A percentile compares a stretch with the other conserved stretches of the same genome.
phyloP scores from a whole-genome alignment of 139 green algal genomes.

The Chlorella sp. region DNA sequence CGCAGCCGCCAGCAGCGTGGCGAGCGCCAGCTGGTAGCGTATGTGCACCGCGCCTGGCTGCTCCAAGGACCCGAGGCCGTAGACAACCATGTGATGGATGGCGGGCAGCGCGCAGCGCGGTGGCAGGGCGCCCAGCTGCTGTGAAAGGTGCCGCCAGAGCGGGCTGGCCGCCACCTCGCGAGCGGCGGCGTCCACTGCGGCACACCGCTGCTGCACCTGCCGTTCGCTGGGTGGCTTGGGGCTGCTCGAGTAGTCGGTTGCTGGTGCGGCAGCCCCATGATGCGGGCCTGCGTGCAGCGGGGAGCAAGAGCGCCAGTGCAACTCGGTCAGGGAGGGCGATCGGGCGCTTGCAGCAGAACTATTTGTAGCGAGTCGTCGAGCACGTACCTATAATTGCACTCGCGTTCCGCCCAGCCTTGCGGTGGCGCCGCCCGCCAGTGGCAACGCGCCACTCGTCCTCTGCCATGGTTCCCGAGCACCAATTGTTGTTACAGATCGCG shows the following conservation, averaged over 20 bases:
- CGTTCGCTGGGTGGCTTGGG: neutral
- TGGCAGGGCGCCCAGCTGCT: neutral
- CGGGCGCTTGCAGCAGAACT: neutral
- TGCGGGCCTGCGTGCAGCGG: neutral
- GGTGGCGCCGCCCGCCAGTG: neutral
- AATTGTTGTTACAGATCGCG: neutral
- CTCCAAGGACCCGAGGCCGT: slow-evolving; percentile 63
- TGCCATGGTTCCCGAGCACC: neutral
- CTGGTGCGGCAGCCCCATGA: too few species aligned
- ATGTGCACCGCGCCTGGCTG: slow-evolving; percentile 41
- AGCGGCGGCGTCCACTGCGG: neutral
- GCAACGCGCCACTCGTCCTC: slow-evolving; percentile 21
- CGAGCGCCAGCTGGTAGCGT: slow-evolving; percentile 62
- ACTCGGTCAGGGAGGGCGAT: neutral
- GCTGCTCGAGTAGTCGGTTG: too few species aligned
- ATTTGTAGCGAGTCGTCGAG: too few species aligned
- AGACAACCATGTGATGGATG: slow-evolving; percentile 54
- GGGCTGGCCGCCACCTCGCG: neutral
- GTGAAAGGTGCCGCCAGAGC: slow-evolving; percentile 9
- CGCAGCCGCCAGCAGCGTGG: slow-evolving; percentile 42
- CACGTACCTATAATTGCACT: neutral
- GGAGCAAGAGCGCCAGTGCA: neutral
- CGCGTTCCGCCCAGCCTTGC: neutral
- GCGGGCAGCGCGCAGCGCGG: neutral
- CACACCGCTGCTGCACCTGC: neutral